Percentiles rank a stretch among this genome's conserved stretches.
These are phyloP conservation scores for Eimeria falciformis DNA, from an alignment of 169 alveolate genomes.

Conservation along the genomic window DNA sequence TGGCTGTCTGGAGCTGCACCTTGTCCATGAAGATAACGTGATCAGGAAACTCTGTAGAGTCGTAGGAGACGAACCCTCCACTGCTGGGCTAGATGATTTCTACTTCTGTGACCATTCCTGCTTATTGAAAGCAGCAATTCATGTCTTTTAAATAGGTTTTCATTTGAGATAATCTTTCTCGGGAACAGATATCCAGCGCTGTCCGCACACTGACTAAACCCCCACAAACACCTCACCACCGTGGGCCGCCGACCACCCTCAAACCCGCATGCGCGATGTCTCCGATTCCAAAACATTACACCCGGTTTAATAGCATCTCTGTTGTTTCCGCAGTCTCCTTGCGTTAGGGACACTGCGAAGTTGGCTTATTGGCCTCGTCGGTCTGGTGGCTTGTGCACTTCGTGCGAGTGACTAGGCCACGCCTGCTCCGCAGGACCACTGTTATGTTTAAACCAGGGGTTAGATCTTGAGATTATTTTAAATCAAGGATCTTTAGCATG, in stretches of 20 bases:
- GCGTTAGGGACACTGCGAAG: conserved; percentile 50
- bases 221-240: conserved; percentile 74
- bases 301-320: conserved; percentile 6
- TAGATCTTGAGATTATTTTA: conserved; percentile 27
- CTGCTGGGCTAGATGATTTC: no score
- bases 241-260: conserved; percentile 72
- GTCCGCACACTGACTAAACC: conserved; percentile 59
- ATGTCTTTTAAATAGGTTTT: no score
- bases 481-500: background rate
- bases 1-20: no score
- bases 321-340: background rate
- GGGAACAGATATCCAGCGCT: no score
- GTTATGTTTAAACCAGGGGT: background rate
- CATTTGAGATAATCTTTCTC: no score
- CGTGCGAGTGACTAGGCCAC: conserved; percentile 59
- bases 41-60: no score
- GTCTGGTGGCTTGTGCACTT: conserved; percentile 62
- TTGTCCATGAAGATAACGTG: no score
- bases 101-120: no score
- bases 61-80: no score
- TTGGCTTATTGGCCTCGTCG: conserved; percentile 53
- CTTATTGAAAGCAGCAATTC: no score
- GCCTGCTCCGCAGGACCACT: conserved; percentile 49
- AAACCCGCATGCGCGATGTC: conserved; percentile 48
- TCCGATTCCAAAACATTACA: background rate